These are phyloP conservation scores for Agapanthus africanus DNA, from an alignment of 106 monocot genomes.

Conservation along the genomic window DNA sequence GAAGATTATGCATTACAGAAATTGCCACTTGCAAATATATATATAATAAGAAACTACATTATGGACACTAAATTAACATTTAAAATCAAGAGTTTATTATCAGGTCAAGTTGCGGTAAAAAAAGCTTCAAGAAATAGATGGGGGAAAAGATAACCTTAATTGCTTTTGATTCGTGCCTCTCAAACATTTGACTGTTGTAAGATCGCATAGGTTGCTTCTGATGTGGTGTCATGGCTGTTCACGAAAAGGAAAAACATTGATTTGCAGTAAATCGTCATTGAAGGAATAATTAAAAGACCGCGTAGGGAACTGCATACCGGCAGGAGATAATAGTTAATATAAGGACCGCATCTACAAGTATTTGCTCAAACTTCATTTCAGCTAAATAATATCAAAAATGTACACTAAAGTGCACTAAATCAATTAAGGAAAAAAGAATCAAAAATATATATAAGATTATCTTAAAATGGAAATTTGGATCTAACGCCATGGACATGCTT, in stretches of 20 bases:
- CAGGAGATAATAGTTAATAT: background rate
- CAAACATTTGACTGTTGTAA: constrained; percentile 43
- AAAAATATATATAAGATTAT: background rate
- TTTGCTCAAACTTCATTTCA: too few relatives aligned
- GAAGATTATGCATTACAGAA: too few relatives aligned
- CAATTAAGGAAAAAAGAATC: background rate
- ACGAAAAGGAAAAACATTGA: constrained; percentile 4
- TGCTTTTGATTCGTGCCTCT: constrained; percentile 41
- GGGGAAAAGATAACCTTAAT: constrained; percentile 36
- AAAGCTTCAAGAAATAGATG: background rate
- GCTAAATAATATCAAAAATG: too few relatives aligned
- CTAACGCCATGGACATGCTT: background rate
- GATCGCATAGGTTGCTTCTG: constrained; percentile 43
- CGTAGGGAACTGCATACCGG: background rate
- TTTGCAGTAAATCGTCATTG: background rate
- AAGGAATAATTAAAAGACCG: constrained; percentile 6
- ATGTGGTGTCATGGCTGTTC: constrained; percentile 31
- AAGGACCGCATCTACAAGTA: too few relatives aligned
- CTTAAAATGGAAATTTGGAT: background rate
- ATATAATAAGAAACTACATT: background rate
- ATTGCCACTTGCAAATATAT: background rate
- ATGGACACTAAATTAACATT: background rate
- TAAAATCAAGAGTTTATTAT: background rate
- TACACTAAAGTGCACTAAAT: background rate
- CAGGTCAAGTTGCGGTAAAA: background rate